Percentiles rank a stretch among this genome's conserved stretches.
Evolutionary conservation across 352 stramenopile species (phyloP).

Genomic region (Phytopythium helicoides): DNA sequence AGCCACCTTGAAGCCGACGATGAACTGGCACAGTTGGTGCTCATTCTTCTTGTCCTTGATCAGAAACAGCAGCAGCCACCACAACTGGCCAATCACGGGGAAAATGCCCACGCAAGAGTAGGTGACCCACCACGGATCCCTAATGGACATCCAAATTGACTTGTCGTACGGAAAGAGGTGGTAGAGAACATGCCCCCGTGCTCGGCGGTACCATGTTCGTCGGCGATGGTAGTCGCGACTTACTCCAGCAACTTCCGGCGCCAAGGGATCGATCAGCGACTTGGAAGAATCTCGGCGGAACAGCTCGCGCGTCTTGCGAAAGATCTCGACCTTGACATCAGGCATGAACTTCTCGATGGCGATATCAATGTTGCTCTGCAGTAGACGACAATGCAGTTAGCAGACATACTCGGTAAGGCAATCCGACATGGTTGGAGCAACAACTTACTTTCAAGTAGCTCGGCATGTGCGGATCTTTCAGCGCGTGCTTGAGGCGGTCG

Average conservation of each 20-base stretch:
- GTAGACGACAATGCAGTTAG: background rate
- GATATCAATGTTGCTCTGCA: slow-evolving; percentile 75
- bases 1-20: slow-evolving; percentile 89
- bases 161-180: slow-evolving; percentile 87
- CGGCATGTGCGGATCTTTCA: slow-evolving; percentile 87
- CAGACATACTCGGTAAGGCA: no score
- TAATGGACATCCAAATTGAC: slow-evolving; percentile 85
- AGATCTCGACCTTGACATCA: slow-evolving; percentile 89
- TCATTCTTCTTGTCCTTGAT: slow-evolving; percentile 92
- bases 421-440: no score
- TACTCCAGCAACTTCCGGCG: background rate
- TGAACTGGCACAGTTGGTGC: slow-evolving; percentile 92
- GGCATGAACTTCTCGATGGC: slow-evolving; percentile 87
- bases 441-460: slow-evolving; percentile 60
- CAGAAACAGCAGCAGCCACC: slow-evolving; percentile 89
- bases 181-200: slow-evolving; percentile 82
- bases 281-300: slow-evolving; percentile 41
- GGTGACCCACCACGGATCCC: slow-evolving; percentile 76
- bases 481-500: slow-evolving; percentile 60
- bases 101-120: slow-evolving; percentile 82
- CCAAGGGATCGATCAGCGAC: background rate
- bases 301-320: slow-evolving; percentile 75
- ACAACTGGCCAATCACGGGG: slow-evolving; percentile 83
- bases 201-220: slow-evolving; percentile 35
- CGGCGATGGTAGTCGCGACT: slow-evolving; percentile 4